Conservation (phyloP, 2,329 filamentous ascomycete genomes). For the Fusarium sp. region DNA sequence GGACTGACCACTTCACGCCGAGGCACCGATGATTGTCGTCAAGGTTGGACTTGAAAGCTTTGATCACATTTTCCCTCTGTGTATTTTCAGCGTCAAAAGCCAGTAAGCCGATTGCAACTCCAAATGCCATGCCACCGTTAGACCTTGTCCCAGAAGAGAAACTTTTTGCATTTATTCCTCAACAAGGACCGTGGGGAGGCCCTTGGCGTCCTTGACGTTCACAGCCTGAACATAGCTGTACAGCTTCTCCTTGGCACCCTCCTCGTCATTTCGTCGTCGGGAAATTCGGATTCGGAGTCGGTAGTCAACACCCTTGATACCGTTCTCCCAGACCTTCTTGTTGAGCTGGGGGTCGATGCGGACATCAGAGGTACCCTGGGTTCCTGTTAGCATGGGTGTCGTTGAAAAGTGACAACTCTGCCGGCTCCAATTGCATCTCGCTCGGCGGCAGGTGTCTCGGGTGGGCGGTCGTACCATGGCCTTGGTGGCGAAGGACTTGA, state of each 20-base stretch:
- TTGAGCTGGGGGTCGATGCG: slow-evolving; percentile 98
- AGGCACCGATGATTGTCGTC: slow-evolving; percentile 42
- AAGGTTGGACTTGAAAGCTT: slow-evolving; percentile 41
- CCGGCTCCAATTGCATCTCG: slow-evolving; percentile 19
- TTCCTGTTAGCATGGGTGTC: slow-evolving; percentile 29
- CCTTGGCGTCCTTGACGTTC: slow-evolving; percentile 99
- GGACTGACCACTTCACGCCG: slow-evolving; percentile 40
- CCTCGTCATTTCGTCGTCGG: slow-evolving; percentile 99
- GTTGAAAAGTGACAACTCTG: slow-evolving; percentile 7
- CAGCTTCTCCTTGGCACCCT: slow-evolving; percentile 99
- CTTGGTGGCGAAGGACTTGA: slow-evolving; percentile 90
- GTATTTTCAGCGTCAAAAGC: slow-evolving; percentile 55
- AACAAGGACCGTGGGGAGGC: slow-evolving; percentile 91
- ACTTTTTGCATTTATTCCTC: slow-evolving; percentile 68
- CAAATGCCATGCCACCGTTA: slow-evolving; percentile 58
- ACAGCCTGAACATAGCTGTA: slow-evolving; percentile 99
- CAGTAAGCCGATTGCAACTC: slow-evolving; percentile 60
- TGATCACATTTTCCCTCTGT: slow-evolving; percentile 51
- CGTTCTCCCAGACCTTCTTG: slow-evolving; percentile 99
- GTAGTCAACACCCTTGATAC: slow-evolving; percentile 98
- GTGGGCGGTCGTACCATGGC: slow-evolving; percentile 82
- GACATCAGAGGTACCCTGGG: slow-evolving; percentile 93
- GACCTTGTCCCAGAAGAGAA: slow-evolving; percentile 55
- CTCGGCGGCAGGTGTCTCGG: slow-evolving; percentile 13
- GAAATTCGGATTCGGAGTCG: slow-evolving; percentile 98